Percentiles rank a stretch among this genome's conserved stretches.
Conservation (phyloP, 306 rosid species). For the Senna siamea region DNA sequence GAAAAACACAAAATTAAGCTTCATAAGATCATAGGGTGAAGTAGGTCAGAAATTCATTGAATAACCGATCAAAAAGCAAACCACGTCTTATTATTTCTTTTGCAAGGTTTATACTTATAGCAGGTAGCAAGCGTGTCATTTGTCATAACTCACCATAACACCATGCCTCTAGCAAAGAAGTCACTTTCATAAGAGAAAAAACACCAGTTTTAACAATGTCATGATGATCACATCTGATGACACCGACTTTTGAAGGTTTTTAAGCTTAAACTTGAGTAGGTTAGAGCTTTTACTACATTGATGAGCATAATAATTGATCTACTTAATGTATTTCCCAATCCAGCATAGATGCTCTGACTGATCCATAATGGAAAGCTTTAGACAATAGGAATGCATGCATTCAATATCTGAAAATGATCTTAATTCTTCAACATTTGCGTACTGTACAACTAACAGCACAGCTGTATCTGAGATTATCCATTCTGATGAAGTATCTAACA, state of each 20-base stretch:
- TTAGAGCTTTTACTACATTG: background rate
- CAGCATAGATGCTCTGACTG: background rate
- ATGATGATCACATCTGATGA: constrained; percentile 1
- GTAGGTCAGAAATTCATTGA: constrained; percentile 25
- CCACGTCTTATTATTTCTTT: background rate
- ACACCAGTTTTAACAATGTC: background rate
- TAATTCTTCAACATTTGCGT: constrained; percentile 6
- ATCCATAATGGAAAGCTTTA: background rate
- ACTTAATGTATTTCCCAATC: background rate
- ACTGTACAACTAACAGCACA: background rate
- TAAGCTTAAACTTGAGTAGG: constrained; percentile 16
- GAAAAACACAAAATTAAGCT: background rate
- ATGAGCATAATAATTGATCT: background rate
- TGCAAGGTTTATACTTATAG: background rate
- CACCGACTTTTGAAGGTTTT: constrained; percentile 33
- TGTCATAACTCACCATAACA: background rate
- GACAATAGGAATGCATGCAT: background rate
- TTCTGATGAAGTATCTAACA: too few relatives aligned
- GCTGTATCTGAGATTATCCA: background rate
- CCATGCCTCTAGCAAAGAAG: background rate
- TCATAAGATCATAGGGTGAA: background rate
- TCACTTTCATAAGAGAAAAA: constrained; percentile 22
- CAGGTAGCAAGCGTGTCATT: background rate
- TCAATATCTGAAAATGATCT: constrained; percentile 19
- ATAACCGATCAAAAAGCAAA: constrained; percentile 2